Conservation (phyloP, 805 yeast species). For the Cyberlindnera subsufficiens region DNA sequence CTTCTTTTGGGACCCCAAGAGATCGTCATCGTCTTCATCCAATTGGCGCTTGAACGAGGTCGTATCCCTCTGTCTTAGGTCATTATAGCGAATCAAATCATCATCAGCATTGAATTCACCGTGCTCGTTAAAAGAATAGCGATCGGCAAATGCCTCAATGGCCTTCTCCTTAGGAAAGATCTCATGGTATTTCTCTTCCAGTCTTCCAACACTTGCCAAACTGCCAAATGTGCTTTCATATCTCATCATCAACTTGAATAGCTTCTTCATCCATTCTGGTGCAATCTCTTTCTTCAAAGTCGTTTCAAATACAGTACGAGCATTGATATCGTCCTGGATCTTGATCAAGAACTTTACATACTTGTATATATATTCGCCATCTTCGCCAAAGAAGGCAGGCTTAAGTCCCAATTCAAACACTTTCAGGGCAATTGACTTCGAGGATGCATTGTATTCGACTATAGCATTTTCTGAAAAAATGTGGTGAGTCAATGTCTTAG, state of each 20-base stretch:
- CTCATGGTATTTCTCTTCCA: constrained; percentile 62
- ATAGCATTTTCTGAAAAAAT: constrained; percentile 77
- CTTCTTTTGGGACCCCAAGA: not conserved
- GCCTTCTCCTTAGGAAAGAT: constrained; percentile 55
- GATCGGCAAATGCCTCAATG: constrained; percentile 30
- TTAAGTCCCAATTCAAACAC: constrained; percentile 79
- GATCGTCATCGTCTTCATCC: constrained; percentile 2
- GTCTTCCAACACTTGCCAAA: constrained; percentile 54
- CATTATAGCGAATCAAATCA: constrained; percentile 23
- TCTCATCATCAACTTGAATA: constrained; percentile 54
- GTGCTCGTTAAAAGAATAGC: constrained; percentile 28
- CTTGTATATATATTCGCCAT: constrained; percentile 57
- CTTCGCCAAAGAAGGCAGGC: constrained; percentile 35
- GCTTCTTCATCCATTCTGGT: constrained; percentile 32
- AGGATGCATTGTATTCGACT: constrained; percentile 63
- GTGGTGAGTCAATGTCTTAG: constrained; percentile 57
- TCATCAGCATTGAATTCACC: constrained; percentile 13
- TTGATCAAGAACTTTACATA: constrained; percentile 70
- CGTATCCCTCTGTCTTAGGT: constrained; percentile 15
- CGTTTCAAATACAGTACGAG: constrained; percentile 78
- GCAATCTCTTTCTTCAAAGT: constrained; percentile 35
- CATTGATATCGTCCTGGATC: constrained; percentile 61
- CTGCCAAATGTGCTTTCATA: constrained; percentile 72
- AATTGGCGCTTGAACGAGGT: constrained; percentile 1
- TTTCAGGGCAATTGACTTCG: constrained; percentile 57